Conservation (phyloP, 768 basidiomycete species). For the Grammothele lineata region DNA sequence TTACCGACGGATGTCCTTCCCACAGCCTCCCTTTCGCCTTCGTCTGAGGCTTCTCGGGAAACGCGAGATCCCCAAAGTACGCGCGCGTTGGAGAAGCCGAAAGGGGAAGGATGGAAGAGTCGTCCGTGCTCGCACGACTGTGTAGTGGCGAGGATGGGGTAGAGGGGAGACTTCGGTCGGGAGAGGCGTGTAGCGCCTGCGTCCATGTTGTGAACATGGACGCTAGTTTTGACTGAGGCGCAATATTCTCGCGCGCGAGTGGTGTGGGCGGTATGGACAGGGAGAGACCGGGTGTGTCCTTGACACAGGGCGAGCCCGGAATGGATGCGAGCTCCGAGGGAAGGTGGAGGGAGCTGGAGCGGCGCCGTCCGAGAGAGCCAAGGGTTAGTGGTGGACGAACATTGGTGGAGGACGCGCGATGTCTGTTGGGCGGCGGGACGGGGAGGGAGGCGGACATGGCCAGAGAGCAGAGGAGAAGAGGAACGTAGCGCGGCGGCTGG, state of each 20-base stretch:
- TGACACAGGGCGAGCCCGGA: neutral
- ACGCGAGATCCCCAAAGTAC: conserved; percentile 38
- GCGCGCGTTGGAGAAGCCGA: conserved; percentile 46
- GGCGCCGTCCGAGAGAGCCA: conserved; percentile 42
- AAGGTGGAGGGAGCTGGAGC: conserved; percentile 21
- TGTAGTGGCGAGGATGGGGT: conserved; percentile 44
- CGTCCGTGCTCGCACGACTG: conserved; percentile 32
- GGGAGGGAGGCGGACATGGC: conserved; percentile 25
- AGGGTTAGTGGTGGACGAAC: conserved; percentile 50
- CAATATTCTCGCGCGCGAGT: conserved; percentile 8
- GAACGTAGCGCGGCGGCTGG: conserved; percentile 7
- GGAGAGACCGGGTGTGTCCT: conserved; percentile 31
- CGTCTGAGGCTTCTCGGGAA: conserved; percentile 35
- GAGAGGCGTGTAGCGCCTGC: conserved; percentile 45
- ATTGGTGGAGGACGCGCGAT: conserved; percentile 57
- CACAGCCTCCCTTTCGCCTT: conserved; percentile 36
- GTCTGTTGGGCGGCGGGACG: conserved; percentile 42
- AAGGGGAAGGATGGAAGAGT: conserved; percentile 47
- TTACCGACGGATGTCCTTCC: conserved; percentile 33
- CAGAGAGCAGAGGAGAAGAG: conserved; percentile 4
- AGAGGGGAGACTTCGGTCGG: conserved; percentile 36
- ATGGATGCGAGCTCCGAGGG: neutral
- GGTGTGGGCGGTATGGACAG: conserved; percentile 19
- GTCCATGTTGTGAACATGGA: conserved; percentile 48
- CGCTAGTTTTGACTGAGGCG: conserved; percentile 28